These are phyloP conservation scores for Rhizophagus prolifer DNA, from an alignment of 192 early-diverging fungal genomes.

Conservation along the genomic window DNA sequence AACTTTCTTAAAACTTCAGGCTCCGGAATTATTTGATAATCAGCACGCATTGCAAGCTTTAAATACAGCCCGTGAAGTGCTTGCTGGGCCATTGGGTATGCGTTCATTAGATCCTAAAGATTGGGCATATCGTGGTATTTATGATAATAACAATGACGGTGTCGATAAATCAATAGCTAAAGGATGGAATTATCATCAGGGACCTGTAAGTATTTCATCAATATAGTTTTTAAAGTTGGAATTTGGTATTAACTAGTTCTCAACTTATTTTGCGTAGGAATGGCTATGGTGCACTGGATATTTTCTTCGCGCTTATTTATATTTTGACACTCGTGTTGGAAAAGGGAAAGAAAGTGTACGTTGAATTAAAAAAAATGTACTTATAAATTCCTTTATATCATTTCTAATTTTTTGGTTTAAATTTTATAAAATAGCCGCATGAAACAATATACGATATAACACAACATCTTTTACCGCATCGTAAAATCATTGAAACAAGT, in stretches of 20 bases:
- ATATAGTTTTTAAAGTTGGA: slow-evolving; percentile 18
- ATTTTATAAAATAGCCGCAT: slow-evolving; percentile 32
- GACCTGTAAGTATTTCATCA: slow-evolving; percentile 53
- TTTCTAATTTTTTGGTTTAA: neutral
- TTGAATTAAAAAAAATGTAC: slow-evolving; percentile 2
- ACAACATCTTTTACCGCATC: slow-evolving; percentile 73
- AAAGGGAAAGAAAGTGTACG: slow-evolving; percentile 33
- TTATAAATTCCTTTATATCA: neutral
- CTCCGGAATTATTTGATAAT: slow-evolving; percentile 89
- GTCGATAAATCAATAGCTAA: slow-evolving; percentile 84
- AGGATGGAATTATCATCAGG: slow-evolving; percentile 98
- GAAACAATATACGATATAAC: slow-evolving; percentile 66
- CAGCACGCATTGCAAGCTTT: slow-evolving; percentile 74
- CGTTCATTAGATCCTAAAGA: slow-evolving; percentile 94
- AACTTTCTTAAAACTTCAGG: slow-evolving; percentile 31
- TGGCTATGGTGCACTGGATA: slow-evolving; percentile 94
- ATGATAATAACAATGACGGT: slow-evolving; percentile 91
- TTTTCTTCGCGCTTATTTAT: slow-evolving; percentile 83
- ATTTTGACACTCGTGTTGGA: slow-evolving; percentile 56
- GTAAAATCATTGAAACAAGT: slow-evolving; percentile 67
- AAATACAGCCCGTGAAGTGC: slow-evolving; percentile 59
- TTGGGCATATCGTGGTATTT: slow-evolving; percentile 88
- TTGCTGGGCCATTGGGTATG: slow-evolving; percentile 90
- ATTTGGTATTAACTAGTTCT: neutral
- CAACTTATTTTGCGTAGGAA: slow-evolving; percentile 56